phyloP scores from a whole-genome alignment of 768 basidiomycete genomes.

The Leccinum subgranulosum region DNA sequence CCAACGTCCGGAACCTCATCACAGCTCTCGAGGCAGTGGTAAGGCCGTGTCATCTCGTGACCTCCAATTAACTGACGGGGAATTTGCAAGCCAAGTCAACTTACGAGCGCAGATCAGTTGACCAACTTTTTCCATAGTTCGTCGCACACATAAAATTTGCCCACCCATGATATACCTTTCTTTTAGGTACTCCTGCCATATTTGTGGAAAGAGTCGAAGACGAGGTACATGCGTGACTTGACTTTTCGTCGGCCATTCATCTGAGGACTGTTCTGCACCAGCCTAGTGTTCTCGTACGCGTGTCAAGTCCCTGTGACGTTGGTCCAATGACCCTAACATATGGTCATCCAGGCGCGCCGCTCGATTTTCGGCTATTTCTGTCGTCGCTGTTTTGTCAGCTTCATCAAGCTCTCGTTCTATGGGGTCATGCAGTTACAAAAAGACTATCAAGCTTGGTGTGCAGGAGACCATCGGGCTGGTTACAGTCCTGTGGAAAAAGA shows the following conservation, averaged over 20 bases:
- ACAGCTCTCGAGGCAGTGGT: constrained; percentile 43
- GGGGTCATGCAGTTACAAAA: constrained; percentile 64
- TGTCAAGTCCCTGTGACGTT: constrained; percentile 10
- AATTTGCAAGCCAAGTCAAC: constrained; percentile 41
- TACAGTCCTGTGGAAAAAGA: constrained; percentile 53
- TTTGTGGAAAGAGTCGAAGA: constrained; percentile 58
- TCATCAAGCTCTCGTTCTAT: constrained; percentile 71
- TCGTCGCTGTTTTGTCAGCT: constrained; percentile 72
- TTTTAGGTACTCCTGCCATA: constrained; percentile 51
- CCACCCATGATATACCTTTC: neutral
- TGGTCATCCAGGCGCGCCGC: constrained; percentile 52
- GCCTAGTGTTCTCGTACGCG: constrained; percentile 27
- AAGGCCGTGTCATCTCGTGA: constrained; percentile 12
- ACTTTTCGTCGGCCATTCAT: neutral
- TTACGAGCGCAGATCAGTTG: constrained; percentile 56
- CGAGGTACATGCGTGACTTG: constrained; percentile 37
- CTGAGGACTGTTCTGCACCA: constrained; percentile 13
- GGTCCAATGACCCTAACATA: neutral
- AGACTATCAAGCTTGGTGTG: constrained; percentile 66
- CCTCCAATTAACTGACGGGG: constrained; percentile 16
- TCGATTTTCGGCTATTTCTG: constrained; percentile 82
- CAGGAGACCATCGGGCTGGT: constrained; percentile 44
- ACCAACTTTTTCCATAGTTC: constrained; percentile 54
- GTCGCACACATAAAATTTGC: constrained; percentile 5
- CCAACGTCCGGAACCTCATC: constrained; percentile 44